phyloP scores from a whole-genome alignment of 371 early-diverging fungal species.

The Phascolomyces articulosus region DNA sequence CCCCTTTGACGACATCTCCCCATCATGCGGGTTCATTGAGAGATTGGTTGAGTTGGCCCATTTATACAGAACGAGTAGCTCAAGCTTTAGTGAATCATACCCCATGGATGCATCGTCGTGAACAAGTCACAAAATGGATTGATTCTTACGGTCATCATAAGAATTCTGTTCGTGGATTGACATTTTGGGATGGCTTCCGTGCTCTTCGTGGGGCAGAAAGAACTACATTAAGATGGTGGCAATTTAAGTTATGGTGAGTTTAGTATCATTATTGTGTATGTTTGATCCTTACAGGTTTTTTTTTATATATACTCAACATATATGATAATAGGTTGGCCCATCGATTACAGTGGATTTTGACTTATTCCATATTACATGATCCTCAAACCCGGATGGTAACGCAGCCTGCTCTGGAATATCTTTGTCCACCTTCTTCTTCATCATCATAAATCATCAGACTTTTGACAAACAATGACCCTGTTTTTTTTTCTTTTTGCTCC shows the following conservation, averaged over 20 bases:
- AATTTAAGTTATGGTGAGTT: conserved; percentile 24
- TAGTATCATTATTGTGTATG: background rate
- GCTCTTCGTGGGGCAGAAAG: conserved; percentile 30
- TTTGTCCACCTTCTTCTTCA: background rate
- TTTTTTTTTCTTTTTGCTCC: background rate
- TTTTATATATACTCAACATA: background rate
- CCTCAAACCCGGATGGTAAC: conserved; percentile 42
- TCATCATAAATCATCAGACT: conserved; percentile 2
- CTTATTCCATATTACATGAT: conserved; percentile 47
- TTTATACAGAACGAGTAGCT: conserved; percentile 40
- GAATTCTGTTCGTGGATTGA: conserved; percentile 21
- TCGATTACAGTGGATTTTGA: conserved; percentile 44
- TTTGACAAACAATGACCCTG: conserved; percentile 4
- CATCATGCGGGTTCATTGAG: conserved; percentile 33
- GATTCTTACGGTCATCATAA: conserved; percentile 22
- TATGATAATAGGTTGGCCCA: conserved; percentile 29
- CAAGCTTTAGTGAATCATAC: conserved; percentile 28
- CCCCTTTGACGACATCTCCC: conserved; percentile 43
- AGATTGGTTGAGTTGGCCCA: conserved; percentile 43
- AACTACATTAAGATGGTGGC: conserved; percentile 41
- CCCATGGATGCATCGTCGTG: conserved; percentile 22
- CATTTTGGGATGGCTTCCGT: conserved; percentile 43
- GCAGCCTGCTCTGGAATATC: conserved; percentile 17
- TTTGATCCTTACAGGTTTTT: no score
- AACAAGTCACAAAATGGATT: conserved; percentile 22